Conservation (phyloP, 2,329 filamentous ascomycete genomes). For the Gremmenia infestans region DNA sequence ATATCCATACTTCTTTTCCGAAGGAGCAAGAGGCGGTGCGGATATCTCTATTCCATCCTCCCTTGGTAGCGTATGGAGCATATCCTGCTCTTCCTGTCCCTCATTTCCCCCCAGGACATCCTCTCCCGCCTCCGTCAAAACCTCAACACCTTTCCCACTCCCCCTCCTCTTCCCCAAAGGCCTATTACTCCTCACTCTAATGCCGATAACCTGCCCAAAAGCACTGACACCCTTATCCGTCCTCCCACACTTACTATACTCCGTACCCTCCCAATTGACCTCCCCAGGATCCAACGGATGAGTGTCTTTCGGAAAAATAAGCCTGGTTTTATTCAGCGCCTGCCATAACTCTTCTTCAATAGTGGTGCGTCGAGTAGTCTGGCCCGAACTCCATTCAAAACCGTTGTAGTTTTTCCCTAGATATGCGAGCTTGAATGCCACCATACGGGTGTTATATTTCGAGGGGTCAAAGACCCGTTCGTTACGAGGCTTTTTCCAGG, state of each 20-base stretch:
- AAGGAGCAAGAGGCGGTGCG: slow-evolving; percentile 24
- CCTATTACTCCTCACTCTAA: slow-evolving; percentile 75
- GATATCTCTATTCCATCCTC: slow-evolving; percentile 23
- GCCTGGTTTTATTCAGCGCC: slow-evolving; percentile 72
- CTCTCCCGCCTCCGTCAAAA: too few species aligned
- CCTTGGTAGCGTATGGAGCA: slow-evolving; percentile 24
- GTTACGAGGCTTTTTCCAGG: slow-evolving; percentile 30
- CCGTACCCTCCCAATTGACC: slow-evolving; percentile 76
- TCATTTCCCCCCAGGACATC: slow-evolving; percentile 7
- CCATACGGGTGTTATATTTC: slow-evolving; percentile 75
- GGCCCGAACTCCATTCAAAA: slow-evolving; percentile 77
- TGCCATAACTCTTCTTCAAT: slow-evolving; percentile 95
- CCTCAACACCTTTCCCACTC: neutral
- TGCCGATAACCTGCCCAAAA: slow-evolving; percentile 88
- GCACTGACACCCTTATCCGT: slow-evolving; percentile 93
- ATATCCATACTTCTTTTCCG: slow-evolving; percentile 15
- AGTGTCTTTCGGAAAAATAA: slow-evolving; percentile 64
- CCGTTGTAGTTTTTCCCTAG: slow-evolving; percentile 88
- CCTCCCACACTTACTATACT: slow-evolving; percentile 92
- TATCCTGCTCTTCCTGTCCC: slow-evolving; percentile 1
- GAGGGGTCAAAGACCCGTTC: slow-evolving; percentile 59
- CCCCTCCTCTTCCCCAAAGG: slow-evolving; percentile 45
- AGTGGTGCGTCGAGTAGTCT: slow-evolving; percentile 64
- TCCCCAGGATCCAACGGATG: slow-evolving; percentile 42
- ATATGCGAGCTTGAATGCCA: slow-evolving; percentile 93